Evolutionary conservation across 768 basidiomycete species (phyloP).

Genomic region (Dacryopinax spathularia): DNA sequence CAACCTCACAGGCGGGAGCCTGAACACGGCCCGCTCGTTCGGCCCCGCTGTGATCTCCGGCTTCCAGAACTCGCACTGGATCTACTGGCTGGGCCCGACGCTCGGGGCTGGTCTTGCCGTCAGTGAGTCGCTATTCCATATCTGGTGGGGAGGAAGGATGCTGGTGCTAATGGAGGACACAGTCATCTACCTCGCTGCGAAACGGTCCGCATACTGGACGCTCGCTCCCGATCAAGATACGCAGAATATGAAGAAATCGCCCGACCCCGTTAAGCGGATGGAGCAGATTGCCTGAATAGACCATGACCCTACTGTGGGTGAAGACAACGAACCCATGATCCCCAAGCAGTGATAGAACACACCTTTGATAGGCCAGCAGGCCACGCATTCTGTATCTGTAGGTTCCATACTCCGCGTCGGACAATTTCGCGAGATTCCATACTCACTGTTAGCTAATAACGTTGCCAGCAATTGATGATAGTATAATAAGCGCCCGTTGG

Average conservation of each 20-base stretch:
- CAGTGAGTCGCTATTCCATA: not conserved
- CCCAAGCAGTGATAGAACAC: no score
- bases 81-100: conserved; percentile 19
- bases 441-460: no score
- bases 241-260: not conserved
- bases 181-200: not conserved
- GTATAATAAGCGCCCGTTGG: no score
- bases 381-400: no score
- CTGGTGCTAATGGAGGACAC: no score
- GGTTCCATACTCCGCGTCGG: no score
- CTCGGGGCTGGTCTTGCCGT: not conserved
- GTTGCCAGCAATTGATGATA: no score
- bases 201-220: not conserved
- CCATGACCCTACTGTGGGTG: no score
- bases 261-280: not conserved
- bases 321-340: no score
- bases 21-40: conserved; percentile 57
- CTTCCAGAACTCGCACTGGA: conserved; percentile 47
- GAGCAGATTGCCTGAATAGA: no score
- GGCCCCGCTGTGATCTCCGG: conserved; percentile 55
- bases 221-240: not conserved
- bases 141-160: not conserved
- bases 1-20: conserved; percentile 48
- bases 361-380: no score
- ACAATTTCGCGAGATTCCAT: no score